phyloP scores from a whole-genome alignment of 139 green algal genomes.

The Mesotaenium endlicherianum region DNA sequence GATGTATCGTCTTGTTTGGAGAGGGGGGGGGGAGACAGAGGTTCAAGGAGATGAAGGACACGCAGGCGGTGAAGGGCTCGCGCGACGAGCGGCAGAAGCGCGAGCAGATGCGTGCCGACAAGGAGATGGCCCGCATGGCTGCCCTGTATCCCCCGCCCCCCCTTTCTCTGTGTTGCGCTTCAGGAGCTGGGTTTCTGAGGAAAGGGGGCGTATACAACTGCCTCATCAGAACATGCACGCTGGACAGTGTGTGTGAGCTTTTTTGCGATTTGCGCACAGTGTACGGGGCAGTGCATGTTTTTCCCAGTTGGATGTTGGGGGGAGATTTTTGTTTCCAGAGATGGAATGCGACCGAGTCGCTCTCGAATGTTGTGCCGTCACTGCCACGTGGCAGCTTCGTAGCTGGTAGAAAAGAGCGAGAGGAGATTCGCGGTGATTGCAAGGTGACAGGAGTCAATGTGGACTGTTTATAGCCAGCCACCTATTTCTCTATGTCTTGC shows the following conservation, averaged over 20 bases:
- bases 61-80: background rate
- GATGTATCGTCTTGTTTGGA: background rate
- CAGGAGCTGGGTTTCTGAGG: background rate
- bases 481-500: background rate
- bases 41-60: slow-evolving; percentile 45
- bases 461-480: background rate
- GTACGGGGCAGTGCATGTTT: background rate
- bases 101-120: slow-evolving; percentile 26
- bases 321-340: background rate
- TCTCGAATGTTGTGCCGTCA: background rate
- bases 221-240: background rate
- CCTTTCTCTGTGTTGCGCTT: background rate
- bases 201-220: background rate
- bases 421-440: background rate
- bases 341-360: background rate
- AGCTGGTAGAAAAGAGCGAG: background rate
- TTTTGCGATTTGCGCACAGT: background rate
- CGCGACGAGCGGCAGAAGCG: slow-evolving; percentile 23
- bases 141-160: slow-evolving; percentile 12
- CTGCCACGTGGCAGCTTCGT: background rate
- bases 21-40: background rate
- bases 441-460: background rate
- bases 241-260: background rate
- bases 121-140: background rate
- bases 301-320: background rate